phyloP scores from a whole-genome alignment of 495 filamentous ascomycete species.

The Penicillium daleae region DNA sequence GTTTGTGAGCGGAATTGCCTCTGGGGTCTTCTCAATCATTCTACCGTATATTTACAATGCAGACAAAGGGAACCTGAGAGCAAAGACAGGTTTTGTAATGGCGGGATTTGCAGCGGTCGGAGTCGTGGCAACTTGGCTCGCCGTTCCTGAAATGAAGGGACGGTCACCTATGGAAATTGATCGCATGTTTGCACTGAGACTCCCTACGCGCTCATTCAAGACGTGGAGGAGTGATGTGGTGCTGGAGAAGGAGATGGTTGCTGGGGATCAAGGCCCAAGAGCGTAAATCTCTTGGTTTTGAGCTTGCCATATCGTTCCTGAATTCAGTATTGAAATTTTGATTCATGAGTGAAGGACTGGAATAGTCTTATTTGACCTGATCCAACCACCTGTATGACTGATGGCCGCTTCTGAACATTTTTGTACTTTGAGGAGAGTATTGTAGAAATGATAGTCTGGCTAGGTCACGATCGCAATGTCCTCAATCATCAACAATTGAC shows the following conservation, averaged over 20 bases:
- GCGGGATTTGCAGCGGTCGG: constrained; percentile 31
- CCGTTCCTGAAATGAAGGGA: constrained; percentile 44
- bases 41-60: constrained; percentile 43
- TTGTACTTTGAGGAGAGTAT: no score
- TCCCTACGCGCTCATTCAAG: constrained; percentile 30
- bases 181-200: constrained; percentile 35
- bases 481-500: no score
- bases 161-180: constrained; percentile 38
- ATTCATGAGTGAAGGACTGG: no score
- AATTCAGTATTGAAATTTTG: no score
- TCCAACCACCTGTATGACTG: no score
- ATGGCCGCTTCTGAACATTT: no score
- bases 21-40: constrained; percentile 32
- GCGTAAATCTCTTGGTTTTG: background rate
- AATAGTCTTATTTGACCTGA: no score
- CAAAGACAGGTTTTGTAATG: constrained; percentile 41
- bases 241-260: constrained; percentile 1
- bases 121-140: constrained; percentile 24
- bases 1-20: constrained; percentile 32
- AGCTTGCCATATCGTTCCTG: no score
- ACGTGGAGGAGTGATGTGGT: constrained; percentile 25
- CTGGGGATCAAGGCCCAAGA: background rate
- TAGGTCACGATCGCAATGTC: no score
- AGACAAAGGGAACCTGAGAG: constrained; percentile 33
- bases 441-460: no score